These are phyloP conservation scores for Aureococcus anophagefferens DNA, from an alignment of 108 stramenopile genomes.

Conservation along the genomic window DNA sequence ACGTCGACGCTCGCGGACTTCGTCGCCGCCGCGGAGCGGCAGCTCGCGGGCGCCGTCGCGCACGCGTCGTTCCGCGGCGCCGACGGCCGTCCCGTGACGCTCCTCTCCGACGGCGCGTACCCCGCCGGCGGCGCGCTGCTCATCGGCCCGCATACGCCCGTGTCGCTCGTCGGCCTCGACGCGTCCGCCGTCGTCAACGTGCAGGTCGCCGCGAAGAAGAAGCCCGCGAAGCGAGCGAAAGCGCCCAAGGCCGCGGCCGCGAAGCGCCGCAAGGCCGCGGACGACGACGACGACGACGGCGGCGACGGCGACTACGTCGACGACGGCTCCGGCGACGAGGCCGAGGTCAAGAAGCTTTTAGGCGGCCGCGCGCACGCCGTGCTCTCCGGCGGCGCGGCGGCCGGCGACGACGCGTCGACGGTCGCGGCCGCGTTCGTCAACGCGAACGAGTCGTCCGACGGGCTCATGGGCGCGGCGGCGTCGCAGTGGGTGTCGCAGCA, in stretches of 20 bases:
- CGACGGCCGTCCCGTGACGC: too few relatives aligned
- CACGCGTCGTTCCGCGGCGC: too few relatives aligned
- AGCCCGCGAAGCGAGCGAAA: too few relatives aligned
- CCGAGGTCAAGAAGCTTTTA: background rate
- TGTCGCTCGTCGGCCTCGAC: background rate
- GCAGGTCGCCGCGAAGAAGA: background rate
- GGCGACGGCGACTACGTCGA: background rate
- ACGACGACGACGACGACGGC: too few relatives aligned
- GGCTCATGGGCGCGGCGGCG: background rate
- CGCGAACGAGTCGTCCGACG: background rate
- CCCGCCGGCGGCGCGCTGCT: too few relatives aligned
- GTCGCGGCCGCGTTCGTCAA: background rate
- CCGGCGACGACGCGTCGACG: background rate
- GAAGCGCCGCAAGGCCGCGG: too few relatives aligned
- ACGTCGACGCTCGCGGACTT: too few relatives aligned
- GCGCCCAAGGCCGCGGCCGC: too few relatives aligned
- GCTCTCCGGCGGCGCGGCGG: background rate
- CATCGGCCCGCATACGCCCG: too few relatives aligned
- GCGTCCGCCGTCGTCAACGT: background rate
- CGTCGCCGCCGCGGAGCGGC: too few relatives aligned
- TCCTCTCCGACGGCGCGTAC: too few relatives aligned
- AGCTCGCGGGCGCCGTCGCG: too few relatives aligned
- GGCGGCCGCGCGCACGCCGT: background rate
- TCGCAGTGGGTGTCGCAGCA: background rate
- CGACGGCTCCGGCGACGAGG: background rate